Evolutionary conservation across 345 rosid genomes (phyloP), one percentile per base, ranked within the genome.

Genomic region (Iberis pinnata): DNA sequence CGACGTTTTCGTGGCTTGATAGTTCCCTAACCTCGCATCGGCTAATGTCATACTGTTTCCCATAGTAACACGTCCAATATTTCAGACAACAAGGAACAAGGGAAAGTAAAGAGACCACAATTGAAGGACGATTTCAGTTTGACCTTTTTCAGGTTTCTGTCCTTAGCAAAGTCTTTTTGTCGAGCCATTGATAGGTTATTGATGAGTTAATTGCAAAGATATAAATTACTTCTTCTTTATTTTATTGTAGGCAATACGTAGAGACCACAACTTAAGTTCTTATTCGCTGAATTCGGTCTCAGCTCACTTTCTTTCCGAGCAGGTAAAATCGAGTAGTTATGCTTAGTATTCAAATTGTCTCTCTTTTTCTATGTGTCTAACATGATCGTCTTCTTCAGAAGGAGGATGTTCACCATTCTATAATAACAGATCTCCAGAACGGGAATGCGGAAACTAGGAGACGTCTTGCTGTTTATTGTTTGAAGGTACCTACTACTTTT

Each of bases 361-460:
- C 45, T 31, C 15, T 43, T 49, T 33, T 37, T 26, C 48, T 8
- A 24, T 53, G 18, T 46, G 5, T 12, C 51, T 67, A 39, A 67
- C 39, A 27, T 44, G 49, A 15, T 32, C 19, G 6, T 71, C 44
- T 54, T 68, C 6, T 69, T 53, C 78, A 92, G 96, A 92, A 88
- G 74, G 98, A 92, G 78, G 96, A 92, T 74, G 96, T 92, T 56
- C 98, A 92, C 70, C 96, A 88, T 76, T 92, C 98, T 60, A 92
- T 92, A 54, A 88, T 92, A 72, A 81, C 98, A 27, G 96, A 92
- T 74, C 98, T 92, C 66, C 98, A 92, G 78, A 88, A 83, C 64
- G 96, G 98, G 56, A 92, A 87, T 81, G 80, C 98, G 8, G 96
- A 88, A 76, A 92, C 96, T 4, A 83, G 98, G 80, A 84, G 96